Conservation (phyloP, 2,329 filamentous ascomycete species). For the Cercospora brassicicola region DNA sequence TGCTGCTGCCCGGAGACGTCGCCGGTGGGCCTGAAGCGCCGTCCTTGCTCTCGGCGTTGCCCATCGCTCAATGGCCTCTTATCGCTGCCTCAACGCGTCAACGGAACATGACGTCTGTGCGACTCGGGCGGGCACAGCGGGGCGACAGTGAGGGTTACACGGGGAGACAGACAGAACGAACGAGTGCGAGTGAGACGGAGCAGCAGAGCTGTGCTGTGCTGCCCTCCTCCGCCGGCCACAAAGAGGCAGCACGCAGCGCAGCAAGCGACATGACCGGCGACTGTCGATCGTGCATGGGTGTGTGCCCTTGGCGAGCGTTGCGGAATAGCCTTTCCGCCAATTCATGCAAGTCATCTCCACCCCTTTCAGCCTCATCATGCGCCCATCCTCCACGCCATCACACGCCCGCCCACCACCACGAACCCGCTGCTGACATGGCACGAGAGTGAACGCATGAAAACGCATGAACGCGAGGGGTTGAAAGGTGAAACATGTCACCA, state of each 20-base stretch:
- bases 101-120: conserved; percentile 1
- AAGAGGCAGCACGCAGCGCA: neutral
- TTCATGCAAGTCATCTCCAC: neutral
- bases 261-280: neutral
- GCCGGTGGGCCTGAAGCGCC: neutral
- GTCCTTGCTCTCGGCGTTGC: conserved; percentile 4
- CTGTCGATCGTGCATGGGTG: neutral
- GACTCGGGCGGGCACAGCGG: neutral
- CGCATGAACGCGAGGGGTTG: neutral
- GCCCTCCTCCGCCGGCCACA: neutral
- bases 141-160: neutral
- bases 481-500: neutral
- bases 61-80: neutral
- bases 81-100: neutral
- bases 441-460: neutral
- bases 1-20: neutral
- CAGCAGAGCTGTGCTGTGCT: neutral
- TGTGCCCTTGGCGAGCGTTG: neutral
- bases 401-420: neutral
- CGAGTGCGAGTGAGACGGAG: neutral
- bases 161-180: neutral
- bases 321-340: neutral
- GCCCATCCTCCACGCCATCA: neutral
- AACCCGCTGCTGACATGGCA: neutral
- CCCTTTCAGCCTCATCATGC: conserved; percentile 4